A percentile compares a stretch with the other conserved stretches of the same genome.
Evolutionary conservation across 2,329 filamentous ascomycete genomes (phyloP).

Genomic region (Leptodontidium sp.): DNA sequence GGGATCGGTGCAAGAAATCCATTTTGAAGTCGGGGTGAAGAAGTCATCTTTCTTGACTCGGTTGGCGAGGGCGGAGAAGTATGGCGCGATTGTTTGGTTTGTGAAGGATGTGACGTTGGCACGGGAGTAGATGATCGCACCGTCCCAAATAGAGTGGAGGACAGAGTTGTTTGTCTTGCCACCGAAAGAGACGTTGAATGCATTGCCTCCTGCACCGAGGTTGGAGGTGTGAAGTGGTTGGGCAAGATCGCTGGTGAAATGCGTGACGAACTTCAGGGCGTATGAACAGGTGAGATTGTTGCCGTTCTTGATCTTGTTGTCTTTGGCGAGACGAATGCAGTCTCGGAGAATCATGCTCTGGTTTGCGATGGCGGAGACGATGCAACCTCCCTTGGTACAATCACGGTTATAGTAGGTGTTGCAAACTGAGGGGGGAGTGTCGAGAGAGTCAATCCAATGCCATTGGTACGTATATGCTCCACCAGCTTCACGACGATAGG

Average conservation of each 20-base stretch:
- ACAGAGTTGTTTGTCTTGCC: constrained; percentile 9
- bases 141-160: constrained; percentile 11
- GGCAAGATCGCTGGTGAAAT: constrained; percentile 9
- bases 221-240: constrained; percentile 5
- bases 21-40: constrained; percentile 4
- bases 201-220: background rate
- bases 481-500: background rate
- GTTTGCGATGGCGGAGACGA: constrained; percentile 11
- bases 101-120: constrained; percentile 10
- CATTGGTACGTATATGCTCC: constrained; percentile 6
- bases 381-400: constrained; percentile 6
- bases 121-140: constrained; percentile 13
- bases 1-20: constrained; percentile 6
- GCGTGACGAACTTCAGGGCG: constrained; percentile 8
- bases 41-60: constrained; percentile 3
- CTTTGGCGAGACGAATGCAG: constrained; percentile 11
- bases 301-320: constrained; percentile 15
- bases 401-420: constrained; percentile 13
- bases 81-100: constrained; percentile 7
- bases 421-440: constrained; percentile 7
- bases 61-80: background rate
- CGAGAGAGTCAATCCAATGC: constrained; percentile 5
- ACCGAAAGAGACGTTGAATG: constrained; percentile 7
- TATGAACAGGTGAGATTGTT: constrained; percentile 12
- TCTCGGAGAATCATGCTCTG: constrained; percentile 11